Percentiles rank a stretch among this genome's conserved stretches.
Conservation (phyloP, 2,329 filamentous ascomycete species). For the Gnomoniopsis smithogilvyi region DNA sequence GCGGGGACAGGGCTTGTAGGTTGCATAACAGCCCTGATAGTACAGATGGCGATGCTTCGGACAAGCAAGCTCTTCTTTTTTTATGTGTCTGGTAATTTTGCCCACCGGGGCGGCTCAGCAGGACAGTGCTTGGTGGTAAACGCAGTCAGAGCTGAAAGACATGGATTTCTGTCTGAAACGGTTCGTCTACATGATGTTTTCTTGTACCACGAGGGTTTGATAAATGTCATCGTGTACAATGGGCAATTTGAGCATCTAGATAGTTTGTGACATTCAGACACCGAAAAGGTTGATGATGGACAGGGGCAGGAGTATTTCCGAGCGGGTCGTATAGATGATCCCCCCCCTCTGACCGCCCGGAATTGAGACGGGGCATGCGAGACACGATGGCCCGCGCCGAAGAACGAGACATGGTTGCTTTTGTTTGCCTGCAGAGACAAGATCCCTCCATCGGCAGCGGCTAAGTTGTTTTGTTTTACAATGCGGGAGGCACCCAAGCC, state of each 20-base stretch:
- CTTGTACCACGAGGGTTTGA: too few relatives aligned
- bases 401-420: background rate
- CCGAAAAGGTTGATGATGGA: background rate
- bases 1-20: background rate
- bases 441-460: background rate
- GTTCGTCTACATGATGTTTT: background rate
- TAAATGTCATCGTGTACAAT: background rate
- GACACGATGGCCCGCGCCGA: background rate
- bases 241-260: background rate
- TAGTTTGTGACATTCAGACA: background rate
- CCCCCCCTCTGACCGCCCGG: background rate
- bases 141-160: too few relatives aligned
- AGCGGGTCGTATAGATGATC: background rate
- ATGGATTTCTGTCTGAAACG: background rate
- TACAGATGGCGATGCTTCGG: background rate
- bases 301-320: constrained; percentile 14
- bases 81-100: too few relatives aligned
- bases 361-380: background rate
- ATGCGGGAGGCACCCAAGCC: background rate
- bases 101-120: too few relatives aligned
- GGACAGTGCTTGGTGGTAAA: too few relatives aligned
- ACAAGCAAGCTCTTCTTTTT: too few relatives aligned
- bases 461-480: background rate
- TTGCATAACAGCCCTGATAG: background rate
- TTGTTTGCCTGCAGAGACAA: too few relatives aligned